Conservation (phyloP, 805 yeast species). For the Metschnikowia dekortorum region DNA sequence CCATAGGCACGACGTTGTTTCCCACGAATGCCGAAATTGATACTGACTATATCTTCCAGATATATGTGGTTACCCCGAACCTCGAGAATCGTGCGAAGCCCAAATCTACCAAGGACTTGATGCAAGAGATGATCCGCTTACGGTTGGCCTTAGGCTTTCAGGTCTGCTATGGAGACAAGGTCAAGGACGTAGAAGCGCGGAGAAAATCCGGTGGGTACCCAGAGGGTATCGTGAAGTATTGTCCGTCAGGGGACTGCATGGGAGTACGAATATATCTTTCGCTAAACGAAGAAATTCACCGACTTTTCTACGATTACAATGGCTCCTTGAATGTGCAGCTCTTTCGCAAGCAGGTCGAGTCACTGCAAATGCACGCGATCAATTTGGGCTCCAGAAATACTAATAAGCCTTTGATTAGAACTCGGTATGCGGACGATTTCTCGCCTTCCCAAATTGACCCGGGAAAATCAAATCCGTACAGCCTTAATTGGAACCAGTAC, state of each 20-base stretch:
- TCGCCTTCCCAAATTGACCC: conserved; percentile 34
- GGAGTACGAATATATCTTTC: conserved; percentile 72
- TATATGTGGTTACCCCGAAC: conserved; percentile 73
- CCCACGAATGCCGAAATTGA: conserved; percentile 69
- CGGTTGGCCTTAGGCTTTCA: conserved; percentile 87
- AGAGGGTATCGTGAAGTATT: conserved; percentile 51
- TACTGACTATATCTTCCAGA: conserved; percentile 69
- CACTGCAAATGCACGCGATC: conserved; percentile 7
- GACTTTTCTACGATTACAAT: conserved; percentile 68
- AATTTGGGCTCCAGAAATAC: conserved; percentile 10
- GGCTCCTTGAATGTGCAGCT: conserved; percentile 77
- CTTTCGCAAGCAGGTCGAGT: conserved; percentile 33
- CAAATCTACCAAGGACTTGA: conserved; percentile 50
- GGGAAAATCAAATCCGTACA: conserved; percentile 47
- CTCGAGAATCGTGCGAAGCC: conserved; percentile 51
- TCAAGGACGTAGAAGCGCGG: conserved; percentile 59
- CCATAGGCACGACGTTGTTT: conserved; percentile 72
- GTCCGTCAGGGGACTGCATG: conserved; percentile 41
- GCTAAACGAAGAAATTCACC: conserved; percentile 78
- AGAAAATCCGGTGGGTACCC: conserved; percentile 52
- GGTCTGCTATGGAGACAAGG: conserved; percentile 70
- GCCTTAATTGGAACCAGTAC: conserved; percentile 83
- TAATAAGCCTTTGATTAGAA: conserved; percentile 51
- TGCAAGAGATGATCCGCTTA: conserved; percentile 83
- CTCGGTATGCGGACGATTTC: conserved; percentile 71